Percentiles rank a stretch among this genome's conserved stretches.
These are phyloP conservation scores for Cystobasidium slooffiae DNA, from an alignment of 1,284 basidiomycete species.

Conservation along the genomic window DNA sequence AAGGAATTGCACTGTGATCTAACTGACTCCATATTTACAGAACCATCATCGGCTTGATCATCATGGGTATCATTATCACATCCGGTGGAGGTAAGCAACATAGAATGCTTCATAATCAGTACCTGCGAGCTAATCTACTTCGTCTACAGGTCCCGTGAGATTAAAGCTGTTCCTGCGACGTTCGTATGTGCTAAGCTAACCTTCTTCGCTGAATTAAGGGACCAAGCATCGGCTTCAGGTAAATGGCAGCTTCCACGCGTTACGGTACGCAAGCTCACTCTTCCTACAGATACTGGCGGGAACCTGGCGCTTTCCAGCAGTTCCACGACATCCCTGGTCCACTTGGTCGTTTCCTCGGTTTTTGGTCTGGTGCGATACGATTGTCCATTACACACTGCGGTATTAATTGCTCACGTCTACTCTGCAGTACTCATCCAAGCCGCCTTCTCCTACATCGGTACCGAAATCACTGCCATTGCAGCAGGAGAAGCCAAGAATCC, in stretches of 20 bases:
- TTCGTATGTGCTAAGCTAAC: too few relatives aligned
- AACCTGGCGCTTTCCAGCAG: constrained; percentile 50
- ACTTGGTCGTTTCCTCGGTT: constrained; percentile 51
- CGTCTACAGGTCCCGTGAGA: constrained; percentile 12
- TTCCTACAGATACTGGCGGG: constrained; percentile 46
- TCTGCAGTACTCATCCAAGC: constrained; percentile 58
- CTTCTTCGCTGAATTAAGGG: constrained; percentile 53
- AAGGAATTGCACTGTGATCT: background rate
- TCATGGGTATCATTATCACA: constrained; percentile 63
- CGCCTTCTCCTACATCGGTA: constrained; percentile 78
- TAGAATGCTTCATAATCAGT: constrained; percentile 60
- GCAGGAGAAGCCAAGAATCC: constrained; percentile 58
- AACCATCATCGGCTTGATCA: constrained; percentile 65
- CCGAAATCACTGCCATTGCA: constrained; percentile 73
- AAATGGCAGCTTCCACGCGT: background rate
- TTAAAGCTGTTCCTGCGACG: background rate
- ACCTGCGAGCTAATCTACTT: constrained; percentile 65
- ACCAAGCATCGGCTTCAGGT: constrained; percentile 60
- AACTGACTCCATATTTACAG: background rate
- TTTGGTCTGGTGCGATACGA: constrained; percentile 32
- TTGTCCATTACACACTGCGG: constrained; percentile 55
- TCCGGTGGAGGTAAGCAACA: constrained; percentile 14
- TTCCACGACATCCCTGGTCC: constrained; percentile 59
- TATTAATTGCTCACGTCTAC: too few relatives aligned
- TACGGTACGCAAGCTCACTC: too few relatives aligned